phyloP scores from a whole-genome alignment of 1,284 basidiomycete genomes.

The Boletus smithii region DNA sequence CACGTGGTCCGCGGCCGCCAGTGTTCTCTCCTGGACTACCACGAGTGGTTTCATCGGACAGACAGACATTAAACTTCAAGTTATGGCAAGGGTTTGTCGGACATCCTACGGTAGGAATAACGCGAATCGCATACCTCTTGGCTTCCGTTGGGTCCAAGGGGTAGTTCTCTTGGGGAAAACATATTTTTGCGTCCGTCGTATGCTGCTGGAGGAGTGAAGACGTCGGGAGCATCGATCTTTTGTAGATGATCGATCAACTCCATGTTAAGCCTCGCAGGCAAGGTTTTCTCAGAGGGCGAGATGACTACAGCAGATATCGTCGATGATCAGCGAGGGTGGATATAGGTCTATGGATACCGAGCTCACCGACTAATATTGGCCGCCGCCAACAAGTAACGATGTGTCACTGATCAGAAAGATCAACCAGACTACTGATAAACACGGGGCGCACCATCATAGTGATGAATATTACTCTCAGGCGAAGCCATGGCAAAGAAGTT shows the following conservation, averaged over 20 bases:
- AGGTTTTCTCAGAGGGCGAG: slow-evolving; percentile 57
- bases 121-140: slow-evolving; percentile 42
- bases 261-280: slow-evolving; percentile 65
- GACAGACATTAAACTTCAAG: slow-evolving; percentile 57
- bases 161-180: slow-evolving; percentile 55
- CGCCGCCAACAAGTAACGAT: slow-evolving; percentile 1
- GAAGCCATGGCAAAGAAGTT: slow-evolving; percentile 64
- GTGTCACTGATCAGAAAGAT: slow-evolving; percentile 20
- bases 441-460: slow-evolving; percentile 66
- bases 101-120: not conserved
- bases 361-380: slow-evolving; percentile 53
- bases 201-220: slow-evolving; percentile 63
- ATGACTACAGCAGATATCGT: slow-evolving; percentile 44
- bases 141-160: slow-evolving; percentile 47
- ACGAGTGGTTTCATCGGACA: slow-evolving; percentile 39
- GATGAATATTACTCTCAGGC: slow-evolving; percentile 59
- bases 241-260: slow-evolving; percentile 63
- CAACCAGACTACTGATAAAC: slow-evolving; percentile 1
- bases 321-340: slow-evolving; percentile 10
- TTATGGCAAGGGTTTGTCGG: slow-evolving; percentile 2
- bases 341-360: not conserved
- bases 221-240: slow-evolving; percentile 46
- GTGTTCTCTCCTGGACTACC: slow-evolving; percentile 35
- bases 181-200: slow-evolving; percentile 80
- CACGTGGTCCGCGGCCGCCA: slow-evolving; percentile 46